phyloP scores from a whole-genome alignment of 176 grass and related monocot genomes.

The Echinochloa phyllopogon region DNA sequence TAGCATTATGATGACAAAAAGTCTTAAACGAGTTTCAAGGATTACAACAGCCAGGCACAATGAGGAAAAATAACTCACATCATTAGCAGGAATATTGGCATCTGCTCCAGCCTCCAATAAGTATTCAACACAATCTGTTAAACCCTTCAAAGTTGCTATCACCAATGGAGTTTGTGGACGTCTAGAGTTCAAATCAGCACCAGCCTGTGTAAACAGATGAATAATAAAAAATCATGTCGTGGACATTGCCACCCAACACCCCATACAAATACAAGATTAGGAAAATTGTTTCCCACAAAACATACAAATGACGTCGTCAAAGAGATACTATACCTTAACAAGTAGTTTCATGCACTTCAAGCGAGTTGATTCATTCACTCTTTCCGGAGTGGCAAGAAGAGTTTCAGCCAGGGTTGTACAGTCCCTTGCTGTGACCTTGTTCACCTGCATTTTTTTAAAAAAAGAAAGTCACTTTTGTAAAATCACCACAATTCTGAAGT shows the following conservation, averaged over 20 bases:
- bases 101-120: conserved; percentile 44
- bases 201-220: conserved; percentile 26
- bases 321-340: conserved; percentile 21
- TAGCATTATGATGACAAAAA: neutral
- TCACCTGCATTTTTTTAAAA: conserved; percentile 27
- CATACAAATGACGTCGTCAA: neutral
- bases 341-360: conserved; percentile 47
- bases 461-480: conserved; percentile 13
- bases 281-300: neutral
- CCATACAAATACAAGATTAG: neutral
- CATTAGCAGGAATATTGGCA: conserved; percentile 41
- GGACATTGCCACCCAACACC: neutral
- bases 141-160: conserved; percentile 36
- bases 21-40: neutral
- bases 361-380: conserved; percentile 24
- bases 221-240: neutral
- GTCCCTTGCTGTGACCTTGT: conserved; percentile 21
- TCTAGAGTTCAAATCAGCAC: conserved; percentile 47
- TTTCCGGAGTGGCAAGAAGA: conserved; percentile 38
- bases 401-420: conserved; percentile 32
- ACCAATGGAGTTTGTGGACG: conserved; percentile 48
- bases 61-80: conserved; percentile 25
- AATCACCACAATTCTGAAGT: neutral
- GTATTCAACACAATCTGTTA: conserved; percentile 42
- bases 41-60: neutral